Evolutionary conservation across 225 moss, liverwort and hornwort genomes (phyloP).

Genomic region (Climacium dendroides): DNA sequence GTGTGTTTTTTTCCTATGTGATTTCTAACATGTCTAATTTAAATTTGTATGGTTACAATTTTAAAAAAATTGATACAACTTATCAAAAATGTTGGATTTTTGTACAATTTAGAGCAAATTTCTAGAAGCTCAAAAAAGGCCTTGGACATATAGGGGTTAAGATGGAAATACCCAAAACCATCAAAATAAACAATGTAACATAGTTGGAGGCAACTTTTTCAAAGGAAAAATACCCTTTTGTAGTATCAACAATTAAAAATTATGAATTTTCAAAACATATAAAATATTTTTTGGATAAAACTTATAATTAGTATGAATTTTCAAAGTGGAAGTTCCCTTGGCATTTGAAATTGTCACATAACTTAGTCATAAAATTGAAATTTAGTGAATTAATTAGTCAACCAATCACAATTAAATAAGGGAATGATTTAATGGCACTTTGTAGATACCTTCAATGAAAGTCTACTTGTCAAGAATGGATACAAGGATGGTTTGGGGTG

Average conservation of each 20-base stretch:
- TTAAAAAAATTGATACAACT: no score
- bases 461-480: neutral
- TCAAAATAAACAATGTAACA: neutral
- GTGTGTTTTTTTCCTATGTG: no score
- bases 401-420: neutral
- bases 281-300: neutral
- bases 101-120: no score
- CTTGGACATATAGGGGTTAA: no score
- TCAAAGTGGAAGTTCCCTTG: neutral
- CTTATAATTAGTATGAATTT: neutral
- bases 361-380: neutral
- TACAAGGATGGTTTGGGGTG: accelerated
- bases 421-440: neutral
- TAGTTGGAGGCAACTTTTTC: neutral
- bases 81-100: no score
- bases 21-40: no score
- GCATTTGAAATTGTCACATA: neutral
- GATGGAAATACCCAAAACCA: no score
- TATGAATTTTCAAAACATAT: neutral
- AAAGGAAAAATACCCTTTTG: neutral
- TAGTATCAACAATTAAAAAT: neutral
- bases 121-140: no score
- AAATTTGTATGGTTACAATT: no score
- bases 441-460: neutral
- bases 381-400: neutral